phyloP scores from a whole-genome alignment of 768 basidiomycete genomes.

The Dentipellis sp. region DNA sequence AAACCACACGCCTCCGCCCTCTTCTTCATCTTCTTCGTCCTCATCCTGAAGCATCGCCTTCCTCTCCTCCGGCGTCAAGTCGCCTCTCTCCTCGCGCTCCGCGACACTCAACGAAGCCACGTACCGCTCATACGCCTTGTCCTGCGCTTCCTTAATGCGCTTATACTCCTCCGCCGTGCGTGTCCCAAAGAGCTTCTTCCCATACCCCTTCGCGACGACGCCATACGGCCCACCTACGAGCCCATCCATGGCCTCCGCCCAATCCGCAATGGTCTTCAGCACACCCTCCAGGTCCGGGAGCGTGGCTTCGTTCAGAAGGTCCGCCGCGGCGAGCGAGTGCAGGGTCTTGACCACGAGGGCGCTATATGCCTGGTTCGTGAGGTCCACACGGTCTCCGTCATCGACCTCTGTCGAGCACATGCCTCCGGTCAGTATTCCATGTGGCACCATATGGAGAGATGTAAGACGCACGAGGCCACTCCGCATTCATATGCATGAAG shows the following conservation, averaged over 20 bases:
- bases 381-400: background rate
- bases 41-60: background rate
- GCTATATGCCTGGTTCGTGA: background rate
- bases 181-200: background rate
- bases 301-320: background rate
- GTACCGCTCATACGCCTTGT: background rate
- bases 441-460: no score
- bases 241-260: background rate
- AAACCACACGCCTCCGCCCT: background rate
- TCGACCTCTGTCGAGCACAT: background rate
- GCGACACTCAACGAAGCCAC: background rate
- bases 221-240: background rate
- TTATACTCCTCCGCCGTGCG: background rate
- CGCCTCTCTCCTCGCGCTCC: background rate
- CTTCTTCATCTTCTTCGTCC: background rate
- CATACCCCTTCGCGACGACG: background rate
- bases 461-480: background rate
- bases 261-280: background rate
- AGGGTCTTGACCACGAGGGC: background rate
- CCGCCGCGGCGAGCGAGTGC: background rate
- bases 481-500: background rate
- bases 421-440: no score
- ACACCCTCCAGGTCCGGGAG: background rate
- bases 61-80: background rate
- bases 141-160: background rate